Evolutionary conservation across 179 eudicot genomes (phyloP).

Genomic region (Carnegiea gigantea): DNA sequence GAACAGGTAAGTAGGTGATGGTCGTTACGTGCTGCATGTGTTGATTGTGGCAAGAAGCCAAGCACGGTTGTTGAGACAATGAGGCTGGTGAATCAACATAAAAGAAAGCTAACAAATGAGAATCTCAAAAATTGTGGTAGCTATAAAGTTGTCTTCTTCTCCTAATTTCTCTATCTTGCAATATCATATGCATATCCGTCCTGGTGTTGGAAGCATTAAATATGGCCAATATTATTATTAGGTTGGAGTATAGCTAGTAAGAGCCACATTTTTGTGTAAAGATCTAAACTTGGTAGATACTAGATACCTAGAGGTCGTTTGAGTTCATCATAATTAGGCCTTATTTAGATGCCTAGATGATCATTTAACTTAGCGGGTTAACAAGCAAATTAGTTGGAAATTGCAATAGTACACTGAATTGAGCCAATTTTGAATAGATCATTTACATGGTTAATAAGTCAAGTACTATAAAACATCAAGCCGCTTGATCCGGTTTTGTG

Average conservation of each 20-base stretch:
- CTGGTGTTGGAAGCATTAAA: background rate
- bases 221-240: background rate
- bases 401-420: no score
- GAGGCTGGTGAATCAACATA: background rate
- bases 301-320: background rate
- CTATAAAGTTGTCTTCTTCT: background rate
- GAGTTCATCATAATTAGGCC: background rate
- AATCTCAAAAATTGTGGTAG: background rate
- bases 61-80: background rate
- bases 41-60: background rate
- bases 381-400: background rate
- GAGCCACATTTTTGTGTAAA: background rate
- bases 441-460: no score
- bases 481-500: no score
- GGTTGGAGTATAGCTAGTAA: background rate
- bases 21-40: background rate
- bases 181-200: background rate
- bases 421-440: no score
- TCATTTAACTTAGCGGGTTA: no score
- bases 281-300: background rate
- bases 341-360: no score
- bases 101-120: background rate
- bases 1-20: no score
- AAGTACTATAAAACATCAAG: no score
- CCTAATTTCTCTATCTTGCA: background rate